A percentile compares a stretch with the other conserved stretches of the same genome.
phyloP scores from a whole-genome alignment of 768 basidiomycete species.

The Suillus plorans region DNA sequence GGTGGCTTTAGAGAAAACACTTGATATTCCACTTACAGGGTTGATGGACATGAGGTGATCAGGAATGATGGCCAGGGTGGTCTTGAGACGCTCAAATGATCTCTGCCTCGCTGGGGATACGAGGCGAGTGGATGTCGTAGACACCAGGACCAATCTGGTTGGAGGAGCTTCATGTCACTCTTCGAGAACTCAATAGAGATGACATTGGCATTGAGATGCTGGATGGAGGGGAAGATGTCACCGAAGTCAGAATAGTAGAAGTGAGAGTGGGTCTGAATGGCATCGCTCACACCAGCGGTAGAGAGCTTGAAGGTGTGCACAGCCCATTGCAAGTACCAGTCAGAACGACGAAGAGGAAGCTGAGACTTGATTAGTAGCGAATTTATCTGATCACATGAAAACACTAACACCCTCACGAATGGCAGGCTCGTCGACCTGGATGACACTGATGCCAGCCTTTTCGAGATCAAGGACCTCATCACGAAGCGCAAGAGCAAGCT shows the following conservation, averaged over 20 bases:
- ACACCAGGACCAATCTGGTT: slow-evolving; percentile 98
- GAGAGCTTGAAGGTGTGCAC: slow-evolving; percentile 98
- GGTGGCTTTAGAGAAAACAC: background rate
- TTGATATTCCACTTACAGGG: slow-evolving; percentile 50
- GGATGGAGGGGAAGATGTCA: slow-evolving; percentile 97
- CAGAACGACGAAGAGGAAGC: slow-evolving; percentile 92
- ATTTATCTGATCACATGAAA: background rate
- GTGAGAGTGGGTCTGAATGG: slow-evolving; percentile 97
- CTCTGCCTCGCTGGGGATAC: slow-evolving; percentile 91
- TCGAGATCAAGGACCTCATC: slow-evolving; percentile 98
- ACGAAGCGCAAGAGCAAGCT: slow-evolving; percentile 95
- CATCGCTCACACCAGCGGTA: slow-evolving; percentile 92
- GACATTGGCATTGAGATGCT: slow-evolving; percentile 95
- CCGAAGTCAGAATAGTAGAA: slow-evolving; percentile 99
- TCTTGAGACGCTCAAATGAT: slow-evolving; percentile 87
- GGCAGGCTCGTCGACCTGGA: slow-evolving; percentile 99
- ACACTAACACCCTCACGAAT: slow-evolving; percentile 92
- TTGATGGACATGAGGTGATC: slow-evolving; percentile 86
- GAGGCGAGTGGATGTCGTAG: slow-evolving; percentile 99
- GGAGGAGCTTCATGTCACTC: slow-evolving; percentile 97
- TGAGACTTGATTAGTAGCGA: slow-evolving; percentile 28
- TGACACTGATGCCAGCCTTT: slow-evolving; percentile 93
- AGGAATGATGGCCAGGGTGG: slow-evolving; percentile 82
- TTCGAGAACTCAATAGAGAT: slow-evolving; percentile 99
- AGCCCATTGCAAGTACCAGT: slow-evolving; percentile 99